These are phyloP conservation scores for Solanum ossicruentum DNA, from an alignment of 257 asterid genomes.

Conservation along the genomic window DNA sequence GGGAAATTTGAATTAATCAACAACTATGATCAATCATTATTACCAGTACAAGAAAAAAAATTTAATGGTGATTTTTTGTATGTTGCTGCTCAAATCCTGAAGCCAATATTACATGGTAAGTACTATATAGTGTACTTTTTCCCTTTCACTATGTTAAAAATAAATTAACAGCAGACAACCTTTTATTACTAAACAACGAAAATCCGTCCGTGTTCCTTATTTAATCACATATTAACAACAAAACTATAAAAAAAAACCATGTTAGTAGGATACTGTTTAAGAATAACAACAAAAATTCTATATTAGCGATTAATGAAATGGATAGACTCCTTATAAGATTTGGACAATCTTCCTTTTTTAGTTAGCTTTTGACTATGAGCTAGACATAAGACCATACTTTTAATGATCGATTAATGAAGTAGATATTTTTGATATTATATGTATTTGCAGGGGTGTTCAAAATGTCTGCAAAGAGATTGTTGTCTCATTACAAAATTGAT, in stretches of 20 bases:
- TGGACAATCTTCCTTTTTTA: too few relatives aligned
- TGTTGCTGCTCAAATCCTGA: constrained; percentile 66
- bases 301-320: too few relatives aligned
- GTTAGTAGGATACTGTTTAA: too few relatives aligned
- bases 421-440: background rate
- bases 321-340: too few relatives aligned
- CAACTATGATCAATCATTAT: background rate
- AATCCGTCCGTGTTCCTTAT: background rate
- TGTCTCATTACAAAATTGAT: constrained; percentile 93
- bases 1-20: constrained; percentile 41
- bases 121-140: background rate
- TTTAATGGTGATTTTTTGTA: constrained; percentile 26
- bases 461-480: constrained; percentile 74
- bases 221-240: too few relatives aligned
- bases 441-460: constrained; percentile 64
- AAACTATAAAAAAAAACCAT: too few relatives aligned
- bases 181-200: background rate
- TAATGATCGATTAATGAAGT: background rate
- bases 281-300: too few relatives aligned
- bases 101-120: constrained; percentile 76
- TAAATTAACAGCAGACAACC: background rate
- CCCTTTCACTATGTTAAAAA: background rate
- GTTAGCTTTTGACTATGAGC: too few relatives aligned
- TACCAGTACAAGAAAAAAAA: background rate
- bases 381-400: too few relatives aligned